Evolutionary conservation across 768 basidiomycete species (phyloP).

Genomic region (Psilocybe azurescens): DNA sequence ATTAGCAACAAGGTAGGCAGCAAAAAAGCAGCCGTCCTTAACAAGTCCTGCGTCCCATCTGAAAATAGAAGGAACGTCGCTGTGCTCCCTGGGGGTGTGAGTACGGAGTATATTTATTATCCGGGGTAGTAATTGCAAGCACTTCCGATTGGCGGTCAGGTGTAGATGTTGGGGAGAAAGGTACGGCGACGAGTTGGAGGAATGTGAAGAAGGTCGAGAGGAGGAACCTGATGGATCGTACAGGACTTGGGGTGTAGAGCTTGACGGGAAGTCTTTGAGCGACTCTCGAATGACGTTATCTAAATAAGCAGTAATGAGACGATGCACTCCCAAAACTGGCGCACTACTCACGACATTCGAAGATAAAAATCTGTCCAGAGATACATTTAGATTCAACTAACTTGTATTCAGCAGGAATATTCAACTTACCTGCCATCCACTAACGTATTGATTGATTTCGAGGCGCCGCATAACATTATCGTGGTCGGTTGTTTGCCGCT

Average conservation of each 20-base stretch:
- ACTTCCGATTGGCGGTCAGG: constrained; percentile 53
- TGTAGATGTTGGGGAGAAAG: constrained; percentile 52
- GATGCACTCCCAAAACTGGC: constrained; percentile 10
- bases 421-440: constrained; percentile 81
- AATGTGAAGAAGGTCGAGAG: constrained; percentile 49
- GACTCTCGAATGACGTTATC: constrained; percentile 89
- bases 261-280: constrained; percentile 59
- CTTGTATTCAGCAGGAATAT: background rate
- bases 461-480: constrained; percentile 37
- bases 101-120: constrained; percentile 57
- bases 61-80: constrained; percentile 59
- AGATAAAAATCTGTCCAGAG: constrained; percentile 75
- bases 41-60: constrained; percentile 86
- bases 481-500: constrained; percentile 36
- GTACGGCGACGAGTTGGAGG: constrained; percentile 48
- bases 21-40: constrained; percentile 90
- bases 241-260: constrained; percentile 29
- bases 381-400: constrained; percentile 8
- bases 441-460: constrained; percentile 66
- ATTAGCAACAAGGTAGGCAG: constrained; percentile 76
- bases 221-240: constrained; percentile 50
- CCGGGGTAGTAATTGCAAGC: constrained; percentile 53
- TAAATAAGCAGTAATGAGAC: constrained; percentile 26
- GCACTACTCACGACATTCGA: constrained; percentile 76
- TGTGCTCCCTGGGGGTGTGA: constrained; percentile 43